Percentiles rank a stretch among this genome's conserved stretches.
Evolutionary conservation across 2,329 filamentous ascomycete species (phyloP).

Genomic region (Lachnellula suecica): DNA sequence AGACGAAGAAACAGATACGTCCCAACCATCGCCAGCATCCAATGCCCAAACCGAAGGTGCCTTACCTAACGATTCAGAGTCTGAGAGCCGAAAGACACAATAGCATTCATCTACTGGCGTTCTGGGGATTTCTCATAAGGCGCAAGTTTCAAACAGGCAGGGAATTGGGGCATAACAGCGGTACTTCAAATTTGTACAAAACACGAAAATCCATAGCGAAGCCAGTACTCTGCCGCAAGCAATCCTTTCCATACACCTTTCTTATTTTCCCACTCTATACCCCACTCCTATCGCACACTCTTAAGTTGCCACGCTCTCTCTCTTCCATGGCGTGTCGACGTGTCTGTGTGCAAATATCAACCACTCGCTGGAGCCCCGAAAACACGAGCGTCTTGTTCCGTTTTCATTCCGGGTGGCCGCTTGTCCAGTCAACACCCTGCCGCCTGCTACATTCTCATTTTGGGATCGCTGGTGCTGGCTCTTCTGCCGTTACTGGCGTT

Average conservation of each 20-base stretch:
- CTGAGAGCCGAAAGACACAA: constrained; percentile 19
- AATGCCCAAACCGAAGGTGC: background rate
- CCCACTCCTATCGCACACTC: constrained; percentile 63
- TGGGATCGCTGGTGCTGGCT: constrained; percentile 24
- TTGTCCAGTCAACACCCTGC: constrained; percentile 30
- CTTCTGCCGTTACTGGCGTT: constrained; percentile 15
- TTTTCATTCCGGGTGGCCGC: constrained; percentile 32
- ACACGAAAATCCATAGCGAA: background rate
- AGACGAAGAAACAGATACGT: constrained; percentile 6
- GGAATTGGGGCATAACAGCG: background rate
- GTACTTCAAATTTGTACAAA: no score
- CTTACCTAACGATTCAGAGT: background rate
- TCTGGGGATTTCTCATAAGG: background rate
- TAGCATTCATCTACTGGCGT: background rate
- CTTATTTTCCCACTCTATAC: background rate
- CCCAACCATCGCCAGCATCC: background rate
- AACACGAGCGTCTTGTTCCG: constrained; percentile 35
- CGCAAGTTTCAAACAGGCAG: background rate
- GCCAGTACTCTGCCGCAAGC: background rate
- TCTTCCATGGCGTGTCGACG: constrained; percentile 85
- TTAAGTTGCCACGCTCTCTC: constrained; percentile 87
- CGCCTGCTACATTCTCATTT: constrained; percentile 25
- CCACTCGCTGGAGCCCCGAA: constrained; percentile 35
- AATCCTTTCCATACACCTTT: background rate
- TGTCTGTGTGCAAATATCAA: constrained; percentile 90